Conservation (phyloP, 1,284 basidiomycete species). For the Leccinum pachyderme region DNA sequence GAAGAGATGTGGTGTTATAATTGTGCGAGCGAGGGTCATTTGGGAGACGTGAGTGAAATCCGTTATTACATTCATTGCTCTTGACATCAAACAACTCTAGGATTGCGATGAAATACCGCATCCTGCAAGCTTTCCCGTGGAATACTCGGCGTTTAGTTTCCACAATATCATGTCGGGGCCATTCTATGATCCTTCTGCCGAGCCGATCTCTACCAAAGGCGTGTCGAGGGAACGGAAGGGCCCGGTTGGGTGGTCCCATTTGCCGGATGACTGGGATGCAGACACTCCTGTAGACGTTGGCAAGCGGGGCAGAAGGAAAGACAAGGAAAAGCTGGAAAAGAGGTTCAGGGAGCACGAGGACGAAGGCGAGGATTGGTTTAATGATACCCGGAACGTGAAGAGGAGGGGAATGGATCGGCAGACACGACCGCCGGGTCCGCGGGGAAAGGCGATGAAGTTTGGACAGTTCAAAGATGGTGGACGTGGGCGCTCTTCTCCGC, state of each 20-base stretch:
- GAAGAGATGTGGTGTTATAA: constrained; percentile 86
- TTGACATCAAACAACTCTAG: constrained; percentile 37
- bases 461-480: constrained; percentile 31
- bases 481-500: constrained; percentile 11
- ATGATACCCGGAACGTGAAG: constrained; percentile 27
- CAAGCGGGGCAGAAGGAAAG: constrained; percentile 57
- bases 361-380: constrained; percentile 66
- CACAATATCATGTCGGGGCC: constrained; percentile 72
- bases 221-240: constrained; percentile 15
- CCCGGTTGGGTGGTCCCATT: constrained; percentile 17
- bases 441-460: constrained; percentile 39
- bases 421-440: constrained; percentile 5
- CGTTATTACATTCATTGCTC: not conserved
- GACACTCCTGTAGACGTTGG: constrained; percentile 61
- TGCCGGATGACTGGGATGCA: constrained; percentile 44
- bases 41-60: constrained; percentile 73
- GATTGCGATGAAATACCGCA: constrained; percentile 65
- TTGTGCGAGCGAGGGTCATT: constrained; percentile 77
- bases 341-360: constrained; percentile 46
- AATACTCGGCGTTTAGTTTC: constrained; percentile 75
- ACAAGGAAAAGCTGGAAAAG: constrained; percentile 53
- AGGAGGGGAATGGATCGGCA: constrained; percentile 22
- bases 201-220: constrained; percentile 16
- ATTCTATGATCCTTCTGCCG: constrained; percentile 52
- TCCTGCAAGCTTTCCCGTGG: constrained; percentile 47